Conservation (phyloP, 208 protist species). For the Sergeia podlipaevii region DNA sequence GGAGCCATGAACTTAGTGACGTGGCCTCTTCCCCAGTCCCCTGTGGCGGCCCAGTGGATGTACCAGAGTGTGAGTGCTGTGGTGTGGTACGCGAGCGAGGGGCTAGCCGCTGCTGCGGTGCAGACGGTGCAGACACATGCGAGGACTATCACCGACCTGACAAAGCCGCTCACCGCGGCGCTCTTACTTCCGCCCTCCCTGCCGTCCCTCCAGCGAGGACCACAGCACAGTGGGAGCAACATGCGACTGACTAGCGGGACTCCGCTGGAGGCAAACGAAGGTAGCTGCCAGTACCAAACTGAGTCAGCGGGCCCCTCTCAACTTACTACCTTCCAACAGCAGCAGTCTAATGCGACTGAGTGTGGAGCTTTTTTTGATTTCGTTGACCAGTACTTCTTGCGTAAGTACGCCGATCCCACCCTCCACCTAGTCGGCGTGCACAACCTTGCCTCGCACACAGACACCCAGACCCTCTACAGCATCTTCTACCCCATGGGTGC, state of each 20-base stretch:
- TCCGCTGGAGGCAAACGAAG: no score
- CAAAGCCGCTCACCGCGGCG: not conserved
- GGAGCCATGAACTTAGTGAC: conserved; percentile 24
- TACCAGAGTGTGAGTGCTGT: conserved; percentile 37
- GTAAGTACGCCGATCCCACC: conserved; percentile 26
- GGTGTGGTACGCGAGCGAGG: conserved; percentile 29
- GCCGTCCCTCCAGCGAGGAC: no score
- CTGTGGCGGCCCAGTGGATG: conserved; percentile 8
- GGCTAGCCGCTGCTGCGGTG: conserved; percentile 14
- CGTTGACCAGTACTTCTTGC: conserved; percentile 52
- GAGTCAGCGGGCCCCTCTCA: no score
- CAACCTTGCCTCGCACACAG: conserved; percentile 48
- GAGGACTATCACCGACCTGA: not conserved
- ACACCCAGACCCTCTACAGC: conserved; percentile 34
- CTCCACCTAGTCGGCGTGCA: conserved; percentile 62
- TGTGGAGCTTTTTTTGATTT: conserved; percentile 19
- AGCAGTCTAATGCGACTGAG: conserved; percentile 13
- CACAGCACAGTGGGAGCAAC: no score
- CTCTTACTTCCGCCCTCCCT: no score
- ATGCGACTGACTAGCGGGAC: no score
- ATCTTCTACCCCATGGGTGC: conserved; percentile 77
- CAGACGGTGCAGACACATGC: not conserved
- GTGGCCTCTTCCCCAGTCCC: conserved; percentile 13
- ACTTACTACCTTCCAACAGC: no score
- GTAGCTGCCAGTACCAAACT: no score